A percentile compares a stretch with the other conserved stretches of the same genome.
Conservation (phyloP, 2,329 filamentous ascomycete genomes). For the Fusarium sp. region DNA sequence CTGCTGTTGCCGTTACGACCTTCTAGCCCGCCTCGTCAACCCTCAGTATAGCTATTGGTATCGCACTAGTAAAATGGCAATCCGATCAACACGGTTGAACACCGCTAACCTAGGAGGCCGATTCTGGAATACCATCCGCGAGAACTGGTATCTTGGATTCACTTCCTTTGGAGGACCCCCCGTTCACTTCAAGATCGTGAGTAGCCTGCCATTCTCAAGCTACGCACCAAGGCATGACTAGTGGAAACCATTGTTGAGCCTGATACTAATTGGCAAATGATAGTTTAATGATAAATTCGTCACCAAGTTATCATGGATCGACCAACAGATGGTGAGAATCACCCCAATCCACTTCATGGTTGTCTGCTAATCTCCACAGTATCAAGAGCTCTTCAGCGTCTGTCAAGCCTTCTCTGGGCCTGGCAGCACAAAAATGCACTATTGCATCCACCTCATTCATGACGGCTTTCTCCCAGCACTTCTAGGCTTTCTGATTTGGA, state of each 20-base stretch:
- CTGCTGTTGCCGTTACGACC: not conserved
- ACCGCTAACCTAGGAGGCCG: not conserved
- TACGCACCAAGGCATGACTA: too few species aligned
- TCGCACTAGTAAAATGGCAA: not conserved
- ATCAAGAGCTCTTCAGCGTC: slow-evolving; percentile 78
- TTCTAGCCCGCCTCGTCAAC: not conserved
- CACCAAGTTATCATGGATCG: slow-evolving; percentile 71
- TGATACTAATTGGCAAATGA: too few species aligned
- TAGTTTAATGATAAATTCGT: slow-evolving; percentile 63
- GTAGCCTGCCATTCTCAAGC: not conserved
- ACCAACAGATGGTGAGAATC: slow-evolving; percentile 70
- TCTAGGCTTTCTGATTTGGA: slow-evolving; percentile 73
- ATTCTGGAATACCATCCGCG: slow-evolving; percentile 6
- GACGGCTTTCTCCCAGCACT: slow-evolving; percentile 69
- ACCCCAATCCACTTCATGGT: rapidly evolving
- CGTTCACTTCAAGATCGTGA: slow-evolving; percentile 28
- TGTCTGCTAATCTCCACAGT: slow-evolving; percentile 55
- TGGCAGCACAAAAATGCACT: slow-evolving; percentile 77
- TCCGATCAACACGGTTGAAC: not conserved
- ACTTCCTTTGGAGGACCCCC: slow-evolving; percentile 26
- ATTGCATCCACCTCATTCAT: slow-evolving; percentile 74
- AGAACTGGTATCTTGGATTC: slow-evolving; percentile 60
- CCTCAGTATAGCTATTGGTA: not conserved
- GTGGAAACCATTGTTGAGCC: too few species aligned
- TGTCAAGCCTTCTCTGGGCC: slow-evolving; percentile 77